Evolutionary conservation across 2,329 filamentous ascomycete species (phyloP), one percentile per base, ranked within the genome.

Genomic region (Basipetospora chlamydospora): DNA sequence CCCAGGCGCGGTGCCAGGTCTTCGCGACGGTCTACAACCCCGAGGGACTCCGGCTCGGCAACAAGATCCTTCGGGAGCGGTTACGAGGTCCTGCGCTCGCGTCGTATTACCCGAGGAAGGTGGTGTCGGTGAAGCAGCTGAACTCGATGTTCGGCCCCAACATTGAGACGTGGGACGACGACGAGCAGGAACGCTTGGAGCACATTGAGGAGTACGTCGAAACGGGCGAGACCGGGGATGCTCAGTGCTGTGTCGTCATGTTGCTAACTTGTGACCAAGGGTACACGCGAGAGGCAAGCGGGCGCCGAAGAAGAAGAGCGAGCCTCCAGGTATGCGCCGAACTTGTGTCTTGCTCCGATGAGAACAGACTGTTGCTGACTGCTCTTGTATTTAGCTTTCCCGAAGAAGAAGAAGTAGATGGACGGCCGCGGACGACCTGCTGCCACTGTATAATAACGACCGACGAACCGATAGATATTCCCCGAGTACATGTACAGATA

Each of bases 11-110:
- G 79, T 94, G 85, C 69, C 75, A 78, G 56, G 74, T 96, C 63
- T 98, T 96, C 67, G 79, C 78, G 51, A 83, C 81, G 35, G 87
- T 79, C 37, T 96, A 77, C 67, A 98, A 98, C 60, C 90, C 90
- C 18, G 70, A 84, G 38, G 66, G 77, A 47, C 58, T 80, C 42
- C 83, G 90, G 43, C 74, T 84, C 47, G 90, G 90, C 51, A 95
- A 90, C 64, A 93, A 90, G 60, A 68, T 98, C 55, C 68, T 98
- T 41, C 83, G 87, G 51, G 82, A 95, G 57, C 77, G 87, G 51
- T 66, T 96, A 43, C 76, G 73, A 51, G 90, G 90, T n/a, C 83
- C 86, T 21, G 63, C 80, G 0, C 61, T 95, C 44, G 80, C 78
- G 26, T 70, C 83, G 40, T 98, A 95, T 67, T 98, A 98, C 55